These are phyloP conservation scores for Silene coronaria DNA, from an alignment of 179 eudicot genomes.

Conservation along the genomic window DNA sequence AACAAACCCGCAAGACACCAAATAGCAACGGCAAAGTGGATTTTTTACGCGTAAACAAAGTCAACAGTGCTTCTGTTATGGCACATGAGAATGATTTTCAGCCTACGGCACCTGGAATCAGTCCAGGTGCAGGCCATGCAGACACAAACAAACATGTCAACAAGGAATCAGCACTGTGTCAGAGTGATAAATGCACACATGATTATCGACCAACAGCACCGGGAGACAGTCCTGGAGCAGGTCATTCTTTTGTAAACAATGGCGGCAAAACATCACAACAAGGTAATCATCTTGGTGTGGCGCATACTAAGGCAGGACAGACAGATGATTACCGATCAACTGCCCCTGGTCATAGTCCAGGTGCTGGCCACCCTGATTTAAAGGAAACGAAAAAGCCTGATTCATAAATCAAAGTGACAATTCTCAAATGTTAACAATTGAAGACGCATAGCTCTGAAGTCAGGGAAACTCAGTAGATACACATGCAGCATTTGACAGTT, in stretches of 20 bases:
- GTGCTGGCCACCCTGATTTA: conserved; percentile 42
- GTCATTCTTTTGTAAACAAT: conserved; percentile 19
- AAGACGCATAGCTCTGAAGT: background rate
- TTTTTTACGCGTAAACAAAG: background rate
- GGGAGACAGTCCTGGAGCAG: conserved; percentile 35
- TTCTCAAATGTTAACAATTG: background rate
- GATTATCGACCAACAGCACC: conserved; percentile 29
- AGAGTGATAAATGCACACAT: conserved; percentile 21
- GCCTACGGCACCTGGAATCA: conserved; percentile 21
- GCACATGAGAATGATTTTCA: conserved; percentile 16
- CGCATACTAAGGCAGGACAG: conserved; percentile 21
- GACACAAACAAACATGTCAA: conserved; percentile 5
- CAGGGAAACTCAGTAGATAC: background rate
- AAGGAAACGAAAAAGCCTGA: conserved; percentile 23
- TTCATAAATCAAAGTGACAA: conserved; percentile 21
- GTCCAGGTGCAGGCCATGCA: conserved; percentile 23
- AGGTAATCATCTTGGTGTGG: conserved; percentile 9
- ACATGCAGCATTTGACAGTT: background rate
- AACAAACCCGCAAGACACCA: conserved; percentile 1
- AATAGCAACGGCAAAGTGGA: background rate
- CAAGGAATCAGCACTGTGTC: conserved; percentile 11
- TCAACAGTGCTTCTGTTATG: conserved; percentile 7
- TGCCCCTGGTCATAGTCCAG: conserved; percentile 55
- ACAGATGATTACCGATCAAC: conserved; percentile 42
- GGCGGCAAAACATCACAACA: conserved; percentile 14